These are phyloP conservation scores for Geopyxis carbonaria DNA, from an alignment of 495 filamentous ascomycete genomes.

Conservation along the genomic window DNA sequence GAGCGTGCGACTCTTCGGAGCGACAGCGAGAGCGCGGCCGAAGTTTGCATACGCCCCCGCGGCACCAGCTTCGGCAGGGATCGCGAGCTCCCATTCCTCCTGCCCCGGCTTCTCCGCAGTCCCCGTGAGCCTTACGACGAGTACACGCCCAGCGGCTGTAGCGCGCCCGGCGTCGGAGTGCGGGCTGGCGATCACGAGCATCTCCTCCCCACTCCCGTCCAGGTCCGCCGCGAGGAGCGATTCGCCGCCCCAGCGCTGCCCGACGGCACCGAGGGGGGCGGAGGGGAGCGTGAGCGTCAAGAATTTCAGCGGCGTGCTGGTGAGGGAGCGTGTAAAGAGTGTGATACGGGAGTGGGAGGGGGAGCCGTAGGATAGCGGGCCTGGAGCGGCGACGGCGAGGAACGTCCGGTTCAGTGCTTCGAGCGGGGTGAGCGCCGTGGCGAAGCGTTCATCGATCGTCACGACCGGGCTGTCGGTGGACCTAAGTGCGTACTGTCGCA, in stretches of 20 bases:
- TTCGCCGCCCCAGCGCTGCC: conserved; percentile 18
- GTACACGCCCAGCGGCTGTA: background rate
- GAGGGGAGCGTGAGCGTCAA: conserved; percentile 10
- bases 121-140: background rate
- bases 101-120: conserved; percentile 8
- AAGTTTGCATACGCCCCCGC: conserved; percentile 16
- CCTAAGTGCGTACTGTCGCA: background rate
- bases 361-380: conserved; percentile 18
- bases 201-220: conserved; percentile 7
- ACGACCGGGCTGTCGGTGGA: background rate
- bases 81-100: conserved; percentile 15
- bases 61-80: no score
- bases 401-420: conserved; percentile 4
- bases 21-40: conserved; percentile 7
- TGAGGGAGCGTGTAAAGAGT: conserved; percentile 4
- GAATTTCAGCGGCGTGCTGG: conserved; percentile 9
- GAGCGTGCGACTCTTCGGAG: background rate
- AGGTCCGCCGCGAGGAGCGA: conserved; percentile 14
- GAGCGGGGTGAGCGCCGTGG: conserved; percentile 9
- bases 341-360: conserved; percentile 10
- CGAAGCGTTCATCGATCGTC: conserved; percentile 18
- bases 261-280: conserved; percentile 17
- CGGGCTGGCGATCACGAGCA: conserved; percentile 9
- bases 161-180: conserved; percentile 10
- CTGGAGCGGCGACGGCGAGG: conserved; percentile 17